Percentiles rank a stretch among this genome's conserved stretches.
These are phyloP conservation scores for Aphanomyces invadans DNA, from an alignment of 352 stramenopile species.

Conservation along the genomic window DNA sequence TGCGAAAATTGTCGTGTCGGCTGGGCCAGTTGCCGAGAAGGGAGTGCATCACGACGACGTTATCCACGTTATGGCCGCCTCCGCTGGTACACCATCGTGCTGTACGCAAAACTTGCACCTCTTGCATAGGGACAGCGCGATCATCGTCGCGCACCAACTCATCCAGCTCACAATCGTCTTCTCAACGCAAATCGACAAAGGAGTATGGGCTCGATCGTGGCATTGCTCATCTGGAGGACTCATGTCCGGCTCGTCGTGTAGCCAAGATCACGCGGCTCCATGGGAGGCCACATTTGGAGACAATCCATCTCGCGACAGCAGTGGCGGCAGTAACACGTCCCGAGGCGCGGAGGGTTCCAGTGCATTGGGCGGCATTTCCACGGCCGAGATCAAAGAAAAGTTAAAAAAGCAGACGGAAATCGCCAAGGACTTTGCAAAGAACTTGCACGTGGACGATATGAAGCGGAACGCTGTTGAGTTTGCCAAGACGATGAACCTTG, in stretches of 20 bases:
- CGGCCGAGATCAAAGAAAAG: constrained; percentile 38
- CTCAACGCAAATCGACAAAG: neutral
- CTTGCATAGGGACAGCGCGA: constrained; percentile 36
- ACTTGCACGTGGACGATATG: constrained; percentile 79
- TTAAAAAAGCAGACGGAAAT: constrained; percentile 78
- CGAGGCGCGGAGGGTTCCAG: constrained; percentile 25
- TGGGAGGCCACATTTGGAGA: constrained; percentile 12
- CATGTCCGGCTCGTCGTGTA: neutral
- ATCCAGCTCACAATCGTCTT: neutral
- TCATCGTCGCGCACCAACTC: constrained; percentile 36
- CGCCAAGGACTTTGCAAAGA: constrained; percentile 83
- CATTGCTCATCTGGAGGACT: neutral
- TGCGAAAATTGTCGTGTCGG: constrained; percentile 55
- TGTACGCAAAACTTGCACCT: no score
- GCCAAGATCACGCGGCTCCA: constrained; percentile 6
- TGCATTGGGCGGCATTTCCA: constrained; percentile 28
- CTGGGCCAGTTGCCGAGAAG: constrained; percentile 43
- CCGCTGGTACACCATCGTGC: no score
- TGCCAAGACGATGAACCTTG: constrained; percentile 80
- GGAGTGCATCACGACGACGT: constrained; percentile 14
- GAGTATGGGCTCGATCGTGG: neutral
- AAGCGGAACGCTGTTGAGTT: constrained; percentile 75
- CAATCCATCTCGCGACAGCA: neutral
- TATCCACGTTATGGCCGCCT: no score
- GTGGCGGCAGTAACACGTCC: neutral